Evolutionary conservation across 805 yeast species (phyloP), one percentile per base, ranked within the genome.

Genomic region (Hanseniaspora occidentalis): DNA sequence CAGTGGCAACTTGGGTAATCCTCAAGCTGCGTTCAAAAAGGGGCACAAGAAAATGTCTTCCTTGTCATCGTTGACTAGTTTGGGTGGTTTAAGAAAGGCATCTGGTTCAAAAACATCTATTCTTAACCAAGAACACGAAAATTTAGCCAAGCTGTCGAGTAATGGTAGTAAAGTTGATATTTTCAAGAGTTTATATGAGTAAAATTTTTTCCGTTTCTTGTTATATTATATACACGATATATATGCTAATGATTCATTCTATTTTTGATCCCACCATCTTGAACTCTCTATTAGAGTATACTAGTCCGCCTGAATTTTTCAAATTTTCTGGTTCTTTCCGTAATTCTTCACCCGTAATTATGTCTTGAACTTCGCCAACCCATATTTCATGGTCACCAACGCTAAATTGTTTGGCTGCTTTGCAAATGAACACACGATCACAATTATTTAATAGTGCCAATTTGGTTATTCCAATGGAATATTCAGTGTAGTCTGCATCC

Each of bases 351-450:
- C 48, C 47, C 0, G 50, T 52, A 10, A 71, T 47, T 2, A 81
- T 71, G 31, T 80, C 80, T 27, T 66, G 61, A 4, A 89, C 94
- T 44, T 73, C 69, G 3, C 84, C 95, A 4, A 86, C 75, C 92
- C 96, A 84, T 3, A 89, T 75, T 54, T 88, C 95, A 60, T 89
- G 97, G 52, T 82, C 85, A 45, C 82, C 86, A 1, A 85, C 79
- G 9, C 56, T 56, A 38, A 81, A 67, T 13, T 18, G 3, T 70
- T 72, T 20, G 66, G 61, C 35, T 40, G 71, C 72, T 41, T 70
- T 65, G 54, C 92, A 83, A 16, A 83, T 69, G 45, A 83, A 60
- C 1, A 77, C 71, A 36, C 75, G 61, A 46, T 79, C 86, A 25
- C 76, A 69, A 19, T 70, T 65, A 18, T 62, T 64, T 43, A 83